Base-by-base conservation (phyloP, 2,329 filamentous ascomycete species). In the Dothidotthia symphoricarpi region DNA sequence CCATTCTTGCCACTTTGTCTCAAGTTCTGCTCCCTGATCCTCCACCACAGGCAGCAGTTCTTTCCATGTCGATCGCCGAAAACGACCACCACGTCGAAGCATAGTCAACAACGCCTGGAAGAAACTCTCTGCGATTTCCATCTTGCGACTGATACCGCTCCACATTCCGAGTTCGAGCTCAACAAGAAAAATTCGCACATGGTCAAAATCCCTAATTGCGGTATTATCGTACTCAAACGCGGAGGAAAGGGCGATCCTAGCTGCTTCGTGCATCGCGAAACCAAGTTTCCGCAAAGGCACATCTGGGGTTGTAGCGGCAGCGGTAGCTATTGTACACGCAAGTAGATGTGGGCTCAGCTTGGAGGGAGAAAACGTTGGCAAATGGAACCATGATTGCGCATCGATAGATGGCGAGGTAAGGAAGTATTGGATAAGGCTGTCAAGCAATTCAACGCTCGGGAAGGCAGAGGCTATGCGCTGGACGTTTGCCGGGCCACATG, bases 1-100 rank as follows among this genome's bases (percentile, higher is more conserved):
- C 83, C 83, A 88, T 16, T 66, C 64, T 38, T 67, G 72, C 84
- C 84, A 88, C 51, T 86, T 86, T 3, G 71, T 66, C 40, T 85
- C 75, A 0, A 88, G 65, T 2, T 66, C 66, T 13, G 77, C 61
- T 1, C 77, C 79, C 15, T 77, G 69, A 38, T 86, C 82, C 1
- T 75, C 72, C 1, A 72, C 55, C n/a, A 66, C 57, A 2, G 80
- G 74, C 0, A 68, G 57, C 11, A 83, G 72, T 2, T 68, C 60
- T 2, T 74, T 71, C 55, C 80, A 82, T 3, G 69, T 69, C 11
- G 74, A 75, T 15, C 75, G 69, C 39, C 79, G 75, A 53, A 85
- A 83, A 34, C 77, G 75, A 14, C 79, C 75, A n/a, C 71, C 72
- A 33, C 77, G 68, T 3, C 77, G 70, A 13, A 78, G 63, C 77